Evolutionary conservation across 768 basidiomycete genomes (phyloP).

Genomic region (Inosperma sp.): DNA sequence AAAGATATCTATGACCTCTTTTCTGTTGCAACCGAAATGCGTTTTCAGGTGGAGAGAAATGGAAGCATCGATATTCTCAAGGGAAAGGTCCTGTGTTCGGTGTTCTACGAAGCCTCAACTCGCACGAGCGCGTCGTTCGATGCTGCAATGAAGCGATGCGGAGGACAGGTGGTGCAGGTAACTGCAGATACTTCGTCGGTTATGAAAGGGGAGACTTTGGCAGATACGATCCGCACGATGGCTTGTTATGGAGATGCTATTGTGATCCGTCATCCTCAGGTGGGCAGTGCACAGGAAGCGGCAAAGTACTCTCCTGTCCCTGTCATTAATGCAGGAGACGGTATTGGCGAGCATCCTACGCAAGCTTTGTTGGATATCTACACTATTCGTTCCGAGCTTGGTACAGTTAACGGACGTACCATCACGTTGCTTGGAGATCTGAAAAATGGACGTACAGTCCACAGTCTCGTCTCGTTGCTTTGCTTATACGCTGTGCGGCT

Average conservation of each 20-base stretch:
- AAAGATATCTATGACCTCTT: constrained; percentile 92
- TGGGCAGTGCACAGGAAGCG: constrained; percentile 92
- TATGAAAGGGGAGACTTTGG: constrained; percentile 86
- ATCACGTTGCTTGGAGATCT: constrained; percentile 92
- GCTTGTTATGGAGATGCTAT: constrained; percentile 95
- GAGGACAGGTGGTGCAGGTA: constrained; percentile 90
- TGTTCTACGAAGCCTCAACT: constrained; percentile 98
- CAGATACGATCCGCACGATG: constrained; percentile 90
- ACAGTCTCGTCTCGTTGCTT: constrained; percentile 89
- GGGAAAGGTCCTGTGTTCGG: constrained; percentile 83
- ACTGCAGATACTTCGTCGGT: constrained; percentile 81
- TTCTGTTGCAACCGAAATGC: constrained; percentile 94
- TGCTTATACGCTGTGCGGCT: constrained; percentile 89
- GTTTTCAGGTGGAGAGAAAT: constrained; percentile 88
- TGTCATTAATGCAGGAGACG: constrained; percentile 95
- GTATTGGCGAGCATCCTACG: constrained; percentile 95
- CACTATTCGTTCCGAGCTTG: constrained; percentile 95
- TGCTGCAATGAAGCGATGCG: constrained; percentile 97
- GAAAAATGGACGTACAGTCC: constrained; percentile 97
- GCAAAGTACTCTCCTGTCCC: constrained; percentile 96
- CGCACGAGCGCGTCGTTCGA: constrained; percentile 95
- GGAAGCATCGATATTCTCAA: constrained; percentile 85
- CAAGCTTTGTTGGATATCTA: constrained; percentile 89
- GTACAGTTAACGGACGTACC: constrained; percentile 94
- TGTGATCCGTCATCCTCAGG: constrained; percentile 89